Conservation (phyloP, 495 filamentous ascomycete genomes). For the Aspergillus coremiiformis region DNA sequence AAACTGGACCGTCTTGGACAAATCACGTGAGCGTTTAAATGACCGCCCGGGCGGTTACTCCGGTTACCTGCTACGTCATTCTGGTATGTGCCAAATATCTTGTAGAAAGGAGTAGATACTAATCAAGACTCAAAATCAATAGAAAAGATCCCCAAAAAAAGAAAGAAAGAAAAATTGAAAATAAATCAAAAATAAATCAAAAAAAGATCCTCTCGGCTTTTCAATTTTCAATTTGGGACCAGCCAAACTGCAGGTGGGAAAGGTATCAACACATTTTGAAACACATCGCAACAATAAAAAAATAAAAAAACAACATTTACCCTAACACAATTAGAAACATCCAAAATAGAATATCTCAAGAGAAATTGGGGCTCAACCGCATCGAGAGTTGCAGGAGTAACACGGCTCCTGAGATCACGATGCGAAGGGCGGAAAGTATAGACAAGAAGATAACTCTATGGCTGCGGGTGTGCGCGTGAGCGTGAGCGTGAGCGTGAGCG, state of each 20-base stretch:
- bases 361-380: neutral
- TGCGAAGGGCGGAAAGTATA: conserved; percentile 1
- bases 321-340: neutral
- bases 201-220: neutral
- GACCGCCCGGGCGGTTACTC: neutral
- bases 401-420: neutral
- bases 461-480: neutral
- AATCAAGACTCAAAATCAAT: too few species aligned
- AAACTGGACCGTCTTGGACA: neutral
- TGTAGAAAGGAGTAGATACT: too few species aligned
- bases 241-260: neutral
- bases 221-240: conserved; percentile 1
- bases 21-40: neutral
- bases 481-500: neutral
- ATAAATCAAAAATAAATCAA: too few species aligned
- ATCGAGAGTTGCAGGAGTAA: neutral
- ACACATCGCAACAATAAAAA: neutral
- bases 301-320: neutral
- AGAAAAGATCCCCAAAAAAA: too few species aligned
- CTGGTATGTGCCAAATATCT: neutral
- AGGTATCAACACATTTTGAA: conserved; percentile 2
- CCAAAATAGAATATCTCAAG: neutral
- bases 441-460: neutral
- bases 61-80: neutral
- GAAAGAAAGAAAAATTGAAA: too few species aligned